These are phyloP conservation scores for Bassia scoparia DNA, from an alignment of 148 eudicot genomes.

Conservation along the genomic window DNA sequence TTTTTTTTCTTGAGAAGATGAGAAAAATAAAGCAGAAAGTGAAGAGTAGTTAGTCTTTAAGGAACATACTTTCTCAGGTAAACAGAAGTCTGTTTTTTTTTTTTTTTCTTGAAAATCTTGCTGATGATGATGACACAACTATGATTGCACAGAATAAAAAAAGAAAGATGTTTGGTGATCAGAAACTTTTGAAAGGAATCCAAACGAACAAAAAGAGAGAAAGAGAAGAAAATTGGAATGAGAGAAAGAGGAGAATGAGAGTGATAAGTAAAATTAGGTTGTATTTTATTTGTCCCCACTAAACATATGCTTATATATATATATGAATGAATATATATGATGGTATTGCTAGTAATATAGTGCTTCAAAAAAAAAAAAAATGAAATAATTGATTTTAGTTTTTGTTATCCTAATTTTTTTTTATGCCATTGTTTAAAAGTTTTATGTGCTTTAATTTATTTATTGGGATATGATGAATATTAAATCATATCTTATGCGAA, in stretches of 20 bases:
- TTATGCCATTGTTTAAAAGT: no score
- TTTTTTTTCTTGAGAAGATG: conserved; percentile 18
- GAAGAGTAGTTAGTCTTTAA: conserved; percentile 10
- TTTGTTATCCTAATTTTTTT: no score
- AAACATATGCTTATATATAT: no score
- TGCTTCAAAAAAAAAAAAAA: no score
- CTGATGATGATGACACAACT: background rate
- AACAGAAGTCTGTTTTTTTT: background rate
- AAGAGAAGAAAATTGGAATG: background rate
- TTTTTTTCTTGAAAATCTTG: background rate
- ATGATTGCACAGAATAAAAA: background rate
- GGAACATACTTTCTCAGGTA: conserved; percentile 2
- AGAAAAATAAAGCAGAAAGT: conserved; percentile 2
- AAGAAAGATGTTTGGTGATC: conserved; percentile 13
- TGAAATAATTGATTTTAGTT: no score
- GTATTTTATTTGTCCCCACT: conserved; percentile 20
- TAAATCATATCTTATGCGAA: no score
- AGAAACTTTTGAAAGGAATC: conserved; percentile 9
- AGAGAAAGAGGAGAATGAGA: conserved; percentile 4
- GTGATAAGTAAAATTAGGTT: conserved; percentile 2
- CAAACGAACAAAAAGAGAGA: background rate
- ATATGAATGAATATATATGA: no score
- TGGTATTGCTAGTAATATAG: no score
- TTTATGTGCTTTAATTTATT: no score
- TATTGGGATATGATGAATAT: no score